These are phyloP conservation scores for Tilletia walkeri DNA, from an alignment of 1,284 basidiomycete species.

Conservation along the genomic window DNA sequence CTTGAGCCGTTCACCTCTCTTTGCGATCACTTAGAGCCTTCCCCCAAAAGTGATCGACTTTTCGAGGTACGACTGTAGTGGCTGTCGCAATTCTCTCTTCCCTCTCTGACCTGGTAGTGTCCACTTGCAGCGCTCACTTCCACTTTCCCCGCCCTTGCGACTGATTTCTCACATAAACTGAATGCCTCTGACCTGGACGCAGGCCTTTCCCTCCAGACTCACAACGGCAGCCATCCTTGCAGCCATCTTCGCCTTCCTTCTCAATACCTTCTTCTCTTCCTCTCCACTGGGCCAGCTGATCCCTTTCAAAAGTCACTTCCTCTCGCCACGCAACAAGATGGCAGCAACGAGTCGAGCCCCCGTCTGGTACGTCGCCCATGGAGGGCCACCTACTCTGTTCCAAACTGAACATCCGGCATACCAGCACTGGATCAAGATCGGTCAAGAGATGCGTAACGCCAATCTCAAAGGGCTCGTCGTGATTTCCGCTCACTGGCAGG, in stretches of 20 bases:
- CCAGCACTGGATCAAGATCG: conserved; percentile 57
- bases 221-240: neutral
- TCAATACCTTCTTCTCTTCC: neutral
- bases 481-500: conserved; percentile 59
- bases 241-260: neutral
- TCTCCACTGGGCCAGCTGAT: too few relatives aligned
- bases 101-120: too few relatives aligned
- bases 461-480: conserved; percentile 54
- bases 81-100: too few relatives aligned
- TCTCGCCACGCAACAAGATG: neutral
- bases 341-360: conserved; percentile 27
- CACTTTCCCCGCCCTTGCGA: too few relatives aligned
- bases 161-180: too few relatives aligned
- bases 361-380: conserved; percentile 38
- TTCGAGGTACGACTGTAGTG: too few relatives aligned
- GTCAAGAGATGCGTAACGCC: conserved; percentile 43
- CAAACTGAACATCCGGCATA: conserved; percentile 55
- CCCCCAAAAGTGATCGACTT: too few relatives aligned
- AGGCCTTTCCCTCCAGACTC: neutral
- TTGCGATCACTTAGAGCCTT: too few relatives aligned
- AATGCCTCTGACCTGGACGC: too few relatives aligned
- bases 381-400: conserved; percentile 59
- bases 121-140: too few relatives aligned
- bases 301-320: neutral
- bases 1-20: too few relatives aligned